Percentiles rank a stretch among this genome's conserved stretches.
Evolutionary conservation across 2,329 filamentous ascomycete species (phyloP).

Genomic region (Claviceps fusiformis): DNA sequence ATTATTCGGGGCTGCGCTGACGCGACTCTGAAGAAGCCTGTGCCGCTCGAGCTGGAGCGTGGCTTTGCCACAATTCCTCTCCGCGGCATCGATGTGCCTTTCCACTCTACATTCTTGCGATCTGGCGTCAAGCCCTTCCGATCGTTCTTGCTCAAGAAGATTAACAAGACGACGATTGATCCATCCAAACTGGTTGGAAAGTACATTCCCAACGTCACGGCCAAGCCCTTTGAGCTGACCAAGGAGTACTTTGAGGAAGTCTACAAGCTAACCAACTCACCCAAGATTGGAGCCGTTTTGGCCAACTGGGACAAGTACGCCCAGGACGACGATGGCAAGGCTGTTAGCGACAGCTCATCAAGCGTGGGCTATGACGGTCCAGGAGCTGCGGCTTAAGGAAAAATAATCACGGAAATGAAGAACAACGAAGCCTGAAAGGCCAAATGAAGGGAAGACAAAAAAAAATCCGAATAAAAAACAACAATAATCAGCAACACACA

Average conservation of each 20-base stretch:
- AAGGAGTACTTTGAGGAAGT: slow-evolving; percentile 99
- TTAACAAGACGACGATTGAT: slow-evolving; percentile 97
- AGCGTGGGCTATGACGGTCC: slow-evolving; percentile 28
- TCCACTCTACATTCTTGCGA: slow-evolving; percentile 96
- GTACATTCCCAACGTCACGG: slow-evolving; percentile 98
- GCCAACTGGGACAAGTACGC: slow-evolving; percentile 73
- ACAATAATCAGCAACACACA: not conserved
- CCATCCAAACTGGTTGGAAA: slow-evolving; percentile 94
- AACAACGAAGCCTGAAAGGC: not conserved
- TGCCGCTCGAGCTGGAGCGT: slow-evolving; percentile 78
- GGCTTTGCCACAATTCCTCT: slow-evolving; percentile 96
- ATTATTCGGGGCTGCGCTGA: slow-evolving; percentile 85
- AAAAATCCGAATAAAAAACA: not conserved
- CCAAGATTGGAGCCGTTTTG: slow-evolving; percentile 63
- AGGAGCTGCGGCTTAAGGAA: slow-evolving; percentile 25
- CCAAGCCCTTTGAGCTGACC: slow-evolving; percentile 84
- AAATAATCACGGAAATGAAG: slow-evolving; percentile 3
- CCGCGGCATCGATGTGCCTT: slow-evolving; percentile 93
- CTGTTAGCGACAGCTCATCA: slow-evolving; percentile 24
- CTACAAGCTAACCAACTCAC: slow-evolving; percentile 79
- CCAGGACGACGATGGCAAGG: slow-evolving; percentile 33
- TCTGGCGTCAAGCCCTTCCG: slow-evolving; percentile 98
- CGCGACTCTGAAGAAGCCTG: slow-evolving; percentile 77
- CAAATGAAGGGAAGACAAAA: not conserved
- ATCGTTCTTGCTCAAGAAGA: slow-evolving; percentile 97